Conservation (phyloP, 441 rosid species). For the Mallotus repandus region DNA sequence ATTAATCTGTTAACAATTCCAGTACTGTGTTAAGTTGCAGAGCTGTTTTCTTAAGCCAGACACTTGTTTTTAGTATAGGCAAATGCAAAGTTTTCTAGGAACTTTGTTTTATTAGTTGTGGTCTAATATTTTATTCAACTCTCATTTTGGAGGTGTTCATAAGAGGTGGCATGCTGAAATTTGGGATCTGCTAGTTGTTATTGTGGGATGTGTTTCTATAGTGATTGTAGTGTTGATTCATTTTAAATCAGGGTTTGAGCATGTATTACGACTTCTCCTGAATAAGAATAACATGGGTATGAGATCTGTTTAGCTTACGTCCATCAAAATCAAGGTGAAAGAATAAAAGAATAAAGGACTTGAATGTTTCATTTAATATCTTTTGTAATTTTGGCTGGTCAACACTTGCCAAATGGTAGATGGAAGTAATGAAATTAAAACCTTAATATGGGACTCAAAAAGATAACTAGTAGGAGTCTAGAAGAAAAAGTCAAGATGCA, state of each 20-base stretch:
- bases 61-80: not conserved
- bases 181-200: not conserved
- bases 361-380: not conserved
- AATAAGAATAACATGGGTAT: conserved; percentile 1
- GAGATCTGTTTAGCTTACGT: not conserved
- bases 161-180: not conserved
- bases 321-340: not conserved
- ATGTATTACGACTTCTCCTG: not conserved
- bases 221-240: not conserved
- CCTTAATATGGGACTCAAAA: not conserved
- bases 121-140: not conserved
- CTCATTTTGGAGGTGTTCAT: not conserved
- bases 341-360: too few relatives aligned
- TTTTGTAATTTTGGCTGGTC: not conserved
- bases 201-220: not conserved
- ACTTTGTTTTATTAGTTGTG: not conserved
- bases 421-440: not conserved
- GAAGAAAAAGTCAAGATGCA: too few relatives aligned
- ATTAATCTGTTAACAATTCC: not conserved
- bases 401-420: not conserved
- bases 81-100: not conserved
- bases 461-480: too few relatives aligned
- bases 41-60: not conserved
- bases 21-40: not conserved
- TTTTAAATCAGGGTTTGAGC: not conserved